These are phyloP conservation scores for Cyclanthera cordifolia DNA, from an alignment of 306 rosid genomes.

Conservation along the genomic window DNA sequence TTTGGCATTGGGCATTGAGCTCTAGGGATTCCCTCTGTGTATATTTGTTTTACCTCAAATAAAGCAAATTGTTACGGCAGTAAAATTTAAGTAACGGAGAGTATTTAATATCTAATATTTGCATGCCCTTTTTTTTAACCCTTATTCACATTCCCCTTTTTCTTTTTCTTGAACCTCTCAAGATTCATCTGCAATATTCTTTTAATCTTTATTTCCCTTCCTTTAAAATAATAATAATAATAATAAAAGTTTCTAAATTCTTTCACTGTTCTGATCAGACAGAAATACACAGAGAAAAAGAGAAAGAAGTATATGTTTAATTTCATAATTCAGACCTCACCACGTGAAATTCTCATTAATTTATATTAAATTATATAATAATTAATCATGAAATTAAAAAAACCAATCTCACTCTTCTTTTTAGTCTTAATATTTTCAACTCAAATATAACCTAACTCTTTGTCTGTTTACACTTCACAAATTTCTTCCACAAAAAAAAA, in stretches of 20 bases:
- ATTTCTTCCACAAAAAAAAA: slow-evolving; percentile 22
- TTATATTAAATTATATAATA: background rate
- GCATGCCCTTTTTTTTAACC: background rate
- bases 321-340: background rate
- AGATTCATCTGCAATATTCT: slow-evolving; percentile 38
- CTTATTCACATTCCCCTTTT: background rate
- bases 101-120: background rate
- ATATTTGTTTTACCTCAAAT: slow-evolving; percentile 19
- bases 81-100: slow-evolving; percentile 11
- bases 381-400: background rate
- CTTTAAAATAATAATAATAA: slow-evolving; percentile 34
- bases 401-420: slow-evolving; percentile 6
- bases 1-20: slow-evolving; percentile 40
- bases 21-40: slow-evolving; percentile 69
- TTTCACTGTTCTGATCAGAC: slow-evolving; percentile 24
- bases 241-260: slow-evolving; percentile 21
- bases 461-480: slow-evolving; percentile 24
- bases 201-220: background rate
- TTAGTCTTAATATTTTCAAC: slow-evolving; percentile 24
- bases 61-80: slow-evolving; percentile 36
- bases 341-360: slow-evolving; percentile 34
- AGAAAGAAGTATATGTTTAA: background rate
- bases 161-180: slow-evolving; percentile 41
- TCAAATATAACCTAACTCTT: background rate
- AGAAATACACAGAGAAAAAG: background rate